Percentiles rank a stretch among this genome's conserved stretches.
Evolutionary conservation across 768 basidiomycete genomes (phyloP).

Genomic region (Suillus hirtellus): DNA sequence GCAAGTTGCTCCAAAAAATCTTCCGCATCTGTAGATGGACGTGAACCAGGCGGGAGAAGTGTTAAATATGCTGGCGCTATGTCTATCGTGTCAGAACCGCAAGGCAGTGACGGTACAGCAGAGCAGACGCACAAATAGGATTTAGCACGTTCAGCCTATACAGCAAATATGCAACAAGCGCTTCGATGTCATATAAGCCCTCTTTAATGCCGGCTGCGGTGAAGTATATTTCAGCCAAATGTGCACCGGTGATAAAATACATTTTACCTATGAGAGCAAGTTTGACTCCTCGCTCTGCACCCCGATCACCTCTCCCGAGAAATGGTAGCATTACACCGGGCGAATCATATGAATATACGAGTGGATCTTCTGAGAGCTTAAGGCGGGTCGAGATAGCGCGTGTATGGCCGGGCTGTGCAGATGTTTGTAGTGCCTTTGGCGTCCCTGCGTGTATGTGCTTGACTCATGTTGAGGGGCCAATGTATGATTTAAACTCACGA

Average conservation of each 20-base stretch:
- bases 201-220: constrained; percentile 89
- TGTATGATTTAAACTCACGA: constrained; percentile 53
- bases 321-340: constrained; percentile 98
- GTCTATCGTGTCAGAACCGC: constrained; percentile 5
- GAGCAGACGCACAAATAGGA: constrained; percentile 56
- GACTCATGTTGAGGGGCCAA: constrained; percentile 6
- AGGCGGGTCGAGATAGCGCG: constrained; percentile 85
- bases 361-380: constrained; percentile 77
- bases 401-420: constrained; percentile 88
- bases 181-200: constrained; percentile 82
- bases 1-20: constrained; percentile 73
- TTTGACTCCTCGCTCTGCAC: constrained; percentile 90
- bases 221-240: constrained; percentile 10
- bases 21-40: constrained; percentile 60
- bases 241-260: constrained; percentile 8
- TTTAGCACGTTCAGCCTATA: constrained; percentile 82
- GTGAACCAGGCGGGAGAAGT: constrained; percentile 54
- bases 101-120: constrained; percentile 14
- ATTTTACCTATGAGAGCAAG: constrained; percentile 84
- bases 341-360: constrained; percentile 92
- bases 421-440: constrained; percentile 88
- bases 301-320: constrained; percentile 80
- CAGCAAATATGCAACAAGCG: constrained; percentile 82
- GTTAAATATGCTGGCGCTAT: constrained; percentile 70
- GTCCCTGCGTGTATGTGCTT: constrained; percentile 45